phyloP scores from a whole-genome alignment of 192 early-diverging fungal species.

The Backusella westeae region DNA sequence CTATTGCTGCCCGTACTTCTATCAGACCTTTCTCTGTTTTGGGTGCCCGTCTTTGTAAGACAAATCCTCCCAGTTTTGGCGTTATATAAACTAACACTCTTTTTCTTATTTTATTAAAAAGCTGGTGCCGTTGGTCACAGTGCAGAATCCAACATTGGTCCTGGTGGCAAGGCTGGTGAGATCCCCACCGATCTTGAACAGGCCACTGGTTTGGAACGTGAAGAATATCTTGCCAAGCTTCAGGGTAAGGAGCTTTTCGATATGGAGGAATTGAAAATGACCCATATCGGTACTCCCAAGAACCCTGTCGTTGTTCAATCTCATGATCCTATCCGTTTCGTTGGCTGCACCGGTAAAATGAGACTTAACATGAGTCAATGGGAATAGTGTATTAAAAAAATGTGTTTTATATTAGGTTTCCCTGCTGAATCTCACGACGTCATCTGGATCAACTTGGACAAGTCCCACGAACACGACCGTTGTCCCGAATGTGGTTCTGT shows the following conservation, averaged over 20 bases:
- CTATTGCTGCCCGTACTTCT: slow-evolving; percentile 37
- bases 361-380: not conserved
- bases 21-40: slow-evolving; percentile 49
- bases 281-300: slow-evolving; percentile 71
- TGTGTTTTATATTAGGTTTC: slow-evolving; percentile 57
- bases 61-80: not conserved
- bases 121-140: slow-evolving; percentile 21
- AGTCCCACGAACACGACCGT: slow-evolving; percentile 76
- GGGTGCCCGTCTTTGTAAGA: slow-evolving; percentile 51
- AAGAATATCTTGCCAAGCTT: slow-evolving; percentile 80
- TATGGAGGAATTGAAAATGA: slow-evolving; percentile 73
- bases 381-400: no score
- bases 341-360: slow-evolving; percentile 89
- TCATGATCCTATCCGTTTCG: slow-evolving; percentile 74
- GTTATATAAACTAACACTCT: not conserved
- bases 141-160: slow-evolving; percentile 40
- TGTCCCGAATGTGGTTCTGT: slow-evolving; percentile 94
- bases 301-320: slow-evolving; percentile 88
- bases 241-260: slow-evolving; percentile 90
- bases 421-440: slow-evolving; percentile 92
- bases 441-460: slow-evolving; percentile 86
- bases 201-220: slow-evolving; percentile 87
- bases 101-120: slow-evolving; percentile 2
- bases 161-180: slow-evolving; percentile 68
- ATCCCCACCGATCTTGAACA: slow-evolving; percentile 85